Evolutionary conservation across 352 stramenopile genomes (phyloP).

Genomic region (Globisporangium parvum): DNA sequence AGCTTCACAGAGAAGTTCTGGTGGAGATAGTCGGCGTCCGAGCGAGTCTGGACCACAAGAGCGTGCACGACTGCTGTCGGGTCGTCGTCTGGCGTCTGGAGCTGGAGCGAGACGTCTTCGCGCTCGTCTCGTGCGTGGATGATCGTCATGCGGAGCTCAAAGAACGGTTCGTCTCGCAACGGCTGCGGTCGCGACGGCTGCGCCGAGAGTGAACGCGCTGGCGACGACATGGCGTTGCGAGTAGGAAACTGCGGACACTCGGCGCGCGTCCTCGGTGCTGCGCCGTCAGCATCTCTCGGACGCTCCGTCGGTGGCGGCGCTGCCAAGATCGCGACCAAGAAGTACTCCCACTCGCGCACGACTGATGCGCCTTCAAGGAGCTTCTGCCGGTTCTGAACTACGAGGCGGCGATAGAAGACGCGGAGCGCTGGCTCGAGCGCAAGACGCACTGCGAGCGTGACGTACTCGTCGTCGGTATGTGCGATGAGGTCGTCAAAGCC

Average conservation of each 20-base stretch:
- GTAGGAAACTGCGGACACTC: slow-evolving; percentile 1
- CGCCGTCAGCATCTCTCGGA: background rate
- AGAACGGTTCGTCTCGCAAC: slow-evolving; percentile 3
- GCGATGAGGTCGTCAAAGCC: slow-evolving; percentile 24
- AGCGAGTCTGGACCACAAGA: slow-evolving; percentile 6
- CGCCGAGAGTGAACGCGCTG: background rate
- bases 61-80: slow-evolving; percentile 11
- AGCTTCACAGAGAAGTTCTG: slow-evolving; percentile 24
- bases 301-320: slow-evolving; percentile 5
- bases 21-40: slow-evolving; percentile 24
- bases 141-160: background rate
- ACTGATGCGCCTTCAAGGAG: slow-evolving; percentile 31
- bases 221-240: background rate
- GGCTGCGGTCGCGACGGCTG: background rate
- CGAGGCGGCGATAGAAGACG: slow-evolving; percentile 16
- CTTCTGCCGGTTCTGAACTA: slow-evolving; percentile 19
- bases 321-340: slow-evolving; percentile 21
- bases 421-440: slow-evolving; percentile 19
- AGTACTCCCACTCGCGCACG: slow-evolving; percentile 37
- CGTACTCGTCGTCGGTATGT: slow-evolving; percentile 18
- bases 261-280: background rate
- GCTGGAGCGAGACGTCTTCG: too few species aligned
- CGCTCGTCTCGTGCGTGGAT: background rate
- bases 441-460: slow-evolving; percentile 20
- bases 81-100: slow-evolving; percentile 13